Conservation (phyloP, 768 basidiomycete species). For the Tricholoma terreum region DNA sequence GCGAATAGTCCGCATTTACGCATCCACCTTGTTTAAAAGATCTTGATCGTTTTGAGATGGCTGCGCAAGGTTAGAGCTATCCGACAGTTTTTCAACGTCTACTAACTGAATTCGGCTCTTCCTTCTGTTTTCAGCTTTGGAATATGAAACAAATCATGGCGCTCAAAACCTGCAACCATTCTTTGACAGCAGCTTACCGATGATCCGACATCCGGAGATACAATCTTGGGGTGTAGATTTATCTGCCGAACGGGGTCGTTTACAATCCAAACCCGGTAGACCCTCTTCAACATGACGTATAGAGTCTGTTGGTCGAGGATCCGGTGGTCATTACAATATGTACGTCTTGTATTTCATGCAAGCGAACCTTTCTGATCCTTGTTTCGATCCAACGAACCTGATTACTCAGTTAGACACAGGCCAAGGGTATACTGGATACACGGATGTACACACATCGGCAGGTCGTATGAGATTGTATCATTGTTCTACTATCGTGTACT, state of each 20-base stretch:
- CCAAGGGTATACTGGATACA: too few species aligned
- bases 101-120: neutral
- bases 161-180: conserved; percentile 61
- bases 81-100: neutral
- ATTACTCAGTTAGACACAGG: too few species aligned
- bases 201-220: conserved; percentile 69
- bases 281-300: neutral
- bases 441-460: too few species aligned
- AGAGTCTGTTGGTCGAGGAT: too few species aligned
- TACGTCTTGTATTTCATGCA: neutral
- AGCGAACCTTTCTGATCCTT: neutral
- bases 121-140: conserved; percentile 45
- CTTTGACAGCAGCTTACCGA: conserved; percentile 77
- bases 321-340: neutral
- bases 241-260: conserved; percentile 41
- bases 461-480: too few species aligned
- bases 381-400: neutral
- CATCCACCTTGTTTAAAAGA: conserved; percentile 39
- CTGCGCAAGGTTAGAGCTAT: conserved; percentile 58
- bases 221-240: conserved; percentile 66
- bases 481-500: too few species aligned
- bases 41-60: conserved; percentile 86
- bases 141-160: conserved; percentile 63
- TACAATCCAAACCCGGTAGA: conserved; percentile 2
- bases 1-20: neutral